Conservation (phyloP, 2,329 filamentous ascomycete genomes). For the Cordyceps farinosa region DNA sequence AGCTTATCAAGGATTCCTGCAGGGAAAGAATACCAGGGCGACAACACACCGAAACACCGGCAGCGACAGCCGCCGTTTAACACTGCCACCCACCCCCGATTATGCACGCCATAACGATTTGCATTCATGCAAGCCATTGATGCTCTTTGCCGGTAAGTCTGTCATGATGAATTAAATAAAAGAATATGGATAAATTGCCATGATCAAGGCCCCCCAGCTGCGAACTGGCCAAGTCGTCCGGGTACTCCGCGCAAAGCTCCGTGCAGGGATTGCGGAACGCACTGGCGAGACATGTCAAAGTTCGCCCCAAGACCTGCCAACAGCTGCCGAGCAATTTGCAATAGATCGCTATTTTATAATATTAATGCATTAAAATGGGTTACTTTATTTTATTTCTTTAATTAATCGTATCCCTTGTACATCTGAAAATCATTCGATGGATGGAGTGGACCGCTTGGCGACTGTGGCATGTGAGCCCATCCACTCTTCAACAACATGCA, state of each 20-base stretch:
- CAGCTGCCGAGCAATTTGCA: not conserved
- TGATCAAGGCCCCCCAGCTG: not conserved
- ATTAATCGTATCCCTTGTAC: not conserved
- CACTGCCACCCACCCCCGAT: not conserved
- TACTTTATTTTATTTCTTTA: not conserved
- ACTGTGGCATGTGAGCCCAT: too few species aligned
- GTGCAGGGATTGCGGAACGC: slow-evolving; percentile 5
- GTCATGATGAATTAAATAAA: not conserved
- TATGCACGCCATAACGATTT: not conserved
- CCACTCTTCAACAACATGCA: too few species aligned
- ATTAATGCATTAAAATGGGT: not conserved
- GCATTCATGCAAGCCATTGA: not conserved
- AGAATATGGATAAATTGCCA: too few species aligned
- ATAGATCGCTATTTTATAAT: not conserved
- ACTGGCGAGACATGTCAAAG: not conserved
- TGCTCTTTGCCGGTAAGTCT: not conserved
- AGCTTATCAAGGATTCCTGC: not conserved
- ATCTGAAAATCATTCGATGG: too few species aligned
- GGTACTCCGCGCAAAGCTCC: not conserved
- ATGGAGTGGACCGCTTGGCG: too few species aligned
- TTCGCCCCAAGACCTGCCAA: not conserved
- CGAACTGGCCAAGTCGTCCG: not conserved
- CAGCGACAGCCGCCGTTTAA: not conserved
- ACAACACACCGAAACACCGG: not conserved
- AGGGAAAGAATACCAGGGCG: not conserved